These are phyloP conservation scores for Salix arbutifolia DNA, from an alignment of 345 rosid species.

Conservation along the genomic window DNA sequence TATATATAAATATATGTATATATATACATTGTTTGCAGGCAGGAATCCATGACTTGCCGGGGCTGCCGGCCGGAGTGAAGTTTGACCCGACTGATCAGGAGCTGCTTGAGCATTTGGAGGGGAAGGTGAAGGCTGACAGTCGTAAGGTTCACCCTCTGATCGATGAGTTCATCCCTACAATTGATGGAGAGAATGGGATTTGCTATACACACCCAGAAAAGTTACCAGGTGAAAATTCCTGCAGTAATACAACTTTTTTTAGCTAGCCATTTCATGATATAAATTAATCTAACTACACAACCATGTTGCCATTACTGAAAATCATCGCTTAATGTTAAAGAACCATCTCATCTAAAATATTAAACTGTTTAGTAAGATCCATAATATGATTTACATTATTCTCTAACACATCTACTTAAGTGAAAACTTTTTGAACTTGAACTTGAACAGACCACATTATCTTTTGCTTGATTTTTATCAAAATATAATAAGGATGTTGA, in stretches of 20 bases:
- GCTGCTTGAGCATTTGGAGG: slow-evolving; percentile 89
- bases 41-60: slow-evolving; percentile 83
- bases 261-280: not conserved
- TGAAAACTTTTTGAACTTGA: too few relatives aligned
- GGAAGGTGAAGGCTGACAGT: slow-evolving; percentile 67
- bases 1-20: too few relatives aligned
- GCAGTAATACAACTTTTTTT: not conserved
- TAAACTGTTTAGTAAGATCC: too few relatives aligned
- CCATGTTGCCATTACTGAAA: too few relatives aligned
- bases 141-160: slow-evolving; percentile 80
- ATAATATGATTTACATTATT: too few relatives aligned
- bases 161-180: slow-evolving; percentile 85
- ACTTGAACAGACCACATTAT: too few relatives aligned
- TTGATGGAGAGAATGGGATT: slow-evolving; percentile 94
- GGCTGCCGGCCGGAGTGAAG: slow-evolving; percentile 95
- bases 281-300: too few relatives aligned
- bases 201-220: slow-evolving; percentile 98
- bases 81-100: slow-evolving; percentile 99
- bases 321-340: too few relatives aligned
- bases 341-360: accelerated
- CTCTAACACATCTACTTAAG: too few relatives aligned
- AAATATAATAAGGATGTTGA: too few relatives aligned
- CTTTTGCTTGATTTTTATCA: too few relatives aligned
- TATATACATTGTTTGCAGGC: slow-evolving; percentile 25
- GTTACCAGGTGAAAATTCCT: slow-evolving; percentile 58